phyloP scores from a whole-genome alignment of 345 rosid genomes.

The Salix exigua region DNA sequence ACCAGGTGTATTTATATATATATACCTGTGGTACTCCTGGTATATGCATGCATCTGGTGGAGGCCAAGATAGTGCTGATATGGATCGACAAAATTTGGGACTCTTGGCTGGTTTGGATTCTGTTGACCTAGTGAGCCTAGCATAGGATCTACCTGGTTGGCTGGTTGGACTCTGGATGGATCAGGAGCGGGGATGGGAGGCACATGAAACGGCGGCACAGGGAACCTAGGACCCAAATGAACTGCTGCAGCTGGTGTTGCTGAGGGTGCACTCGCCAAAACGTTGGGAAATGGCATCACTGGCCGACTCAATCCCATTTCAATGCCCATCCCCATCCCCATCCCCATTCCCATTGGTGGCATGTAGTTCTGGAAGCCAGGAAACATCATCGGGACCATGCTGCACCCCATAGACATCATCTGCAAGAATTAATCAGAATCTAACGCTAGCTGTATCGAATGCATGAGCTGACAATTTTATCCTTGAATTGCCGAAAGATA shows the following conservation, averaged over 20 bases:
- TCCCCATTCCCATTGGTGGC: constrained; percentile 58
- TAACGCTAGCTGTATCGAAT: constrained; percentile 13
- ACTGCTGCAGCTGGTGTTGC: constrained; percentile 51
- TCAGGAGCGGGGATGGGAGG: constrained; percentile 48
- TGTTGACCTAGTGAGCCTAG: constrained; percentile 38
- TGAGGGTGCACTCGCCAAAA: constrained; percentile 49
- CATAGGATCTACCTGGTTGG: constrained; percentile 42
- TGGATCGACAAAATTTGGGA: constrained; percentile 52
- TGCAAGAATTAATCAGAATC: constrained; percentile 27
- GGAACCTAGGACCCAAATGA: constrained; percentile 55
- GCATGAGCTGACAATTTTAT: neutral
- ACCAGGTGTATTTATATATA: neutral
- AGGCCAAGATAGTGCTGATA: constrained; percentile 60
- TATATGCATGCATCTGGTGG: constrained; percentile 56
- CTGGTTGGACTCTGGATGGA: constrained; percentile 46
- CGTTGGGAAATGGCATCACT: constrained; percentile 73
- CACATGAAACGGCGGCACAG: constrained; percentile 57
- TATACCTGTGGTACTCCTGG: constrained; percentile 51
- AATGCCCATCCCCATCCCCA: constrained; percentile 40
- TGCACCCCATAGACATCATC: constrained; percentile 89
- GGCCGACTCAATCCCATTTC: constrained; percentile 50
- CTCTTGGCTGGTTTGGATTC: constrained; percentile 36
- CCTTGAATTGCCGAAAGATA: neutral
- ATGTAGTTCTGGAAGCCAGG: constrained; percentile 67
- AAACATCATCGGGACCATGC: constrained; percentile 88